Base-by-base conservation (phyloP, 768 basidiomycete genomes). In the Lentinula aciculospora region DNA sequence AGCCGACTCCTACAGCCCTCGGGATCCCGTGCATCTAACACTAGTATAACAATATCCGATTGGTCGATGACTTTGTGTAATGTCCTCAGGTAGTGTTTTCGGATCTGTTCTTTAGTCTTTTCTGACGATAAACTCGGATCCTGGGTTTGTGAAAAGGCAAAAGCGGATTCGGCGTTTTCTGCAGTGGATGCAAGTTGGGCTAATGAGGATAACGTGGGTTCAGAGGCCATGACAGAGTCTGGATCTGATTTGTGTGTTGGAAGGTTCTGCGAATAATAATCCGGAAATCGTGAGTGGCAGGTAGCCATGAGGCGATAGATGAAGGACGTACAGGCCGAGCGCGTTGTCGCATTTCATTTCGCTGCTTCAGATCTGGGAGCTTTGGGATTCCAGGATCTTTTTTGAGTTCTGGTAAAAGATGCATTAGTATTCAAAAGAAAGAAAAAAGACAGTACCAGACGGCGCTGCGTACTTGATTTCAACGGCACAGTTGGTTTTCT, bases 1-100 rank as follows among this genome's bases (percentile, higher is more conserved):
- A 96, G 78, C 53, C 88, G 79, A 71, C 93, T 96, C 62, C 96
- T 74, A 40, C 93, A 95, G 0, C 96, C 95, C 58, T 96, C 89
- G 2, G 97, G 96, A 75, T 98, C 96, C 39, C 96, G 78, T 1
- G 95, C 95, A 72, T 98, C 97, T 15, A 98, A 78, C 0, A 93
- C 91, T 34, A 90, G 86, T 45, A 98, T 78, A 51, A 98, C 73
- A 31, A 99, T 89, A 67, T 98, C 95, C 62, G 89, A 88, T 66
- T 94, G 80, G 62, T 97, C 94, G 59, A 98, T 88, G 45, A 99
- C 96, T 73, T 91, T 94, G 72, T 93, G 86, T 23, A 98, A 71
- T 1, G 88, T 79, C 37, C 89, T 84, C 47, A 95, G 74, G 65
- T 93, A 92, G 63, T 91, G 80, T 56, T 81, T 79, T 29, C 87